Conservation (phyloP, 768 basidiomycete genomes). For the Termitomyces sp. region DNA sequence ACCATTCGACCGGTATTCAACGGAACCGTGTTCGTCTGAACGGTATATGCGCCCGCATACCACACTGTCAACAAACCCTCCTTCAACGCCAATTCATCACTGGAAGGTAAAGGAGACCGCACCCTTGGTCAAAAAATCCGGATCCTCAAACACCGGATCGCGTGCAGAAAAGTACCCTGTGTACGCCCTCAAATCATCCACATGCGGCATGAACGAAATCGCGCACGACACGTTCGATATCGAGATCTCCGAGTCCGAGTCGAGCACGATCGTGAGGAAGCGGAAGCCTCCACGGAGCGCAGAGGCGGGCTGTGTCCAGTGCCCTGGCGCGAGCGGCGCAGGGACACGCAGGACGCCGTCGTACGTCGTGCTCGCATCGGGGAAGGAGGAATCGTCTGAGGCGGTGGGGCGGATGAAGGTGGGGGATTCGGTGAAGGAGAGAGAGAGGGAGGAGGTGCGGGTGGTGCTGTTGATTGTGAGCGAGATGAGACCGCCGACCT, state of each 20-base stretch:
- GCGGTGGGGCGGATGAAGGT: conserved; percentile 47
- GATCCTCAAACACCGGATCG: conserved; percentile 42
- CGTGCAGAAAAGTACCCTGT: conserved; percentile 49
- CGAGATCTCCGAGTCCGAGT: conserved; percentile 28
- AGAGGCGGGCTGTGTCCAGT: conserved; percentile 46
- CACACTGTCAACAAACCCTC: conserved; percentile 31
- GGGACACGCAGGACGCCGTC: conserved; percentile 40
- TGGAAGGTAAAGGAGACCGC: not conserved
- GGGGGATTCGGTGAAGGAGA: conserved; percentile 59
- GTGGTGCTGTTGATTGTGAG: conserved; percentile 36
- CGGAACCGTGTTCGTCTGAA: conserved; percentile 54
- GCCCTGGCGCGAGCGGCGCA: conserved; percentile 31
- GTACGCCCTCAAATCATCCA: conserved; percentile 44
- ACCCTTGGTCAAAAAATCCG: conserved; percentile 50
- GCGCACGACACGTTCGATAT: conserved; percentile 48
- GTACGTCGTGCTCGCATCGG: conserved; percentile 38
- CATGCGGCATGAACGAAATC: conserved; percentile 53
- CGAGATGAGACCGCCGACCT: conserved; percentile 55
- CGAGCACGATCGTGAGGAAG: conserved; percentile 42
- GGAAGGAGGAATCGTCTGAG: conserved; percentile 52
- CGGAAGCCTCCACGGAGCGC: conserved; percentile 51
- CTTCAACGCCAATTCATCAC: not conserved
- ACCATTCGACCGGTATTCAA: conserved; percentile 47
- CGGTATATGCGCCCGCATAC: conserved; percentile 62
- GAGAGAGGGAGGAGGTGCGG: conserved; percentile 38